These are phyloP conservation scores for Phytopythium oedochilum DNA, from an alignment of 352 stramenopile genomes.

Conservation along the genomic window DNA sequence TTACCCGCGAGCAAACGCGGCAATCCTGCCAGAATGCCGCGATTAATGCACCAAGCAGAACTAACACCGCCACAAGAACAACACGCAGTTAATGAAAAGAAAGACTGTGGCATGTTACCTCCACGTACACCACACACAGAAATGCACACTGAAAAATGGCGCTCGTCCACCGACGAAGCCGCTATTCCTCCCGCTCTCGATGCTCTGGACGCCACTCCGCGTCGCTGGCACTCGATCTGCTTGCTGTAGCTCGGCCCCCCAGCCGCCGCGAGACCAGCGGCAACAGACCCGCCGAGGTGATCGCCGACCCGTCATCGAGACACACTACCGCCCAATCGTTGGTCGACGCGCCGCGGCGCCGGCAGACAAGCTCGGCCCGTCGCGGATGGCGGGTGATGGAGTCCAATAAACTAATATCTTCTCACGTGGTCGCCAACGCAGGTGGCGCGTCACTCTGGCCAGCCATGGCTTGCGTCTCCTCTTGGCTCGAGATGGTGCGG, in stretches of 20 bases:
- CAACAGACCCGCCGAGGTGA: neutral
- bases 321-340: conserved; percentile 1
- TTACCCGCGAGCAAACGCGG: no score
- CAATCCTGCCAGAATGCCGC: no score
- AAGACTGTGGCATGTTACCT: conserved; percentile 8
- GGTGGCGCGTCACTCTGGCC: conserved; percentile 1
- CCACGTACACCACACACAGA: conserved; percentile 7
- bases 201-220: conserved; percentile 7
- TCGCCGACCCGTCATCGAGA: conserved; percentile 2
- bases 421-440: conserved; percentile 3
- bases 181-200: neutral
- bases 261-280: conserved; percentile 2
- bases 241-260: neutral
- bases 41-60: no score
- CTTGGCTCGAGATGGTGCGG: conserved; percentile 1
- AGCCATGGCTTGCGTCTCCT: conserved; percentile 4
- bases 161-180: conserved; percentile 3
- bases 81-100: neutral
- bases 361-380: neutral
- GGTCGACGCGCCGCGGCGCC: neutral
- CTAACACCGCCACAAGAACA: no score
- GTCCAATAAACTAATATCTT: conserved; percentile 4
- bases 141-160: conserved; percentile 7
- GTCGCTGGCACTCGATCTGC: conserved; percentile 4
- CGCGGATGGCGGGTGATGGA: conserved; percentile 6